Base-by-base conservation (phyloP, 1,284 basidiomycete genomes). In the Ceratobasidium sp. region DNA sequence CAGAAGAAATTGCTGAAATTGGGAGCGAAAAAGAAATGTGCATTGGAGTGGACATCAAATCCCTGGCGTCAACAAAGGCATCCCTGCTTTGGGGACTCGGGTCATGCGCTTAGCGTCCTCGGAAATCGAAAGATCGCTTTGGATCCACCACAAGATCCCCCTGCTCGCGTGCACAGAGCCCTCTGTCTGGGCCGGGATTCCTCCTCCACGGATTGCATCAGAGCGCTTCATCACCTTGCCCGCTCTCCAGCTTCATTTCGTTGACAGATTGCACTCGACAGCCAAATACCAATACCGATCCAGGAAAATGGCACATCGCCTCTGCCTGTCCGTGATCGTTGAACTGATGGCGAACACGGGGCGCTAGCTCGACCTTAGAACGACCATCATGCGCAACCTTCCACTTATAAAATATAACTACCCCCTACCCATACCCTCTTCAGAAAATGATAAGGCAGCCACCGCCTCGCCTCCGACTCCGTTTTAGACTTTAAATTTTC, bases 291-390 rank as follows among this genome's bases (percentile, higher is more conserved):
- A 53, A 65, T 54, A 40, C 50, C 38, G 52, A 53, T 55, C 64
- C 64, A 68, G 64, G 64, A 68, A 68, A 55, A 68, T 27, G 64
- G 64, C 60, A 68, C 64, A 68, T 55, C 27, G 32, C 52, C 64
- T 45, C 32, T 67, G 62, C 62, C 62, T 67, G 64, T 55, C 64
- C 52, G 50, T 68, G 64, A 68, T 68, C 64, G 53, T 47, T 55
- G 43, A 42, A 45, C 64, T 68, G 65, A 68, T 68, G 65, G 65
- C 40, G 22, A 68, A 56, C 53, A 57, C 65, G 53, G 62, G 62
- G 62, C 53, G 53, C 54, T 68, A 22, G 31, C 32, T 68, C 65
- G 34, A 68, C 43, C 54, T 31, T 56, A 49, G 40, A 68, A 34
- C 54, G 53, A 34, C 42, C 65, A n/a, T 43, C 31, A 49, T 68